These are phyloP conservation scores for Musa troglodytarum DNA, from an alignment of 176 grass and related monocot genomes.

Conservation along the genomic window DNA sequence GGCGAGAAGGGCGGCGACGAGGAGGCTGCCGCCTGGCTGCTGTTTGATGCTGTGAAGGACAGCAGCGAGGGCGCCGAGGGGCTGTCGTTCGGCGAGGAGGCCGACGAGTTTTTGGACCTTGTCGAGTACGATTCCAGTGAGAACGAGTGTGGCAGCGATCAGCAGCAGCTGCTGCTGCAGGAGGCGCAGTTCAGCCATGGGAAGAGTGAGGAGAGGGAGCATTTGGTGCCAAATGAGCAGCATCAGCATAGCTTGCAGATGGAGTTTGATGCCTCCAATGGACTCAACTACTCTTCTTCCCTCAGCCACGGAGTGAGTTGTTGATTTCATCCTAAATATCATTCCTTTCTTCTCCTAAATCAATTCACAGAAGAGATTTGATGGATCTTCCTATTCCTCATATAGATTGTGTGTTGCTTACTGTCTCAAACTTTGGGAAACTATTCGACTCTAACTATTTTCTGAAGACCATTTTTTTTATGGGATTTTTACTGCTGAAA, in stretches of 20 bases:
- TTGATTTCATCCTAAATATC: too few relatives aligned
- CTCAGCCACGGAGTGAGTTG: not conserved
- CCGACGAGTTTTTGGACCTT: slow-evolving; percentile 10
- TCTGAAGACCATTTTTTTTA: too few relatives aligned
- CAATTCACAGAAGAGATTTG: too few relatives aligned
- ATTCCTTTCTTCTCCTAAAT: too few relatives aligned
- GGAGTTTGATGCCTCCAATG: not conserved
- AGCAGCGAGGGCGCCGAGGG: not conserved
- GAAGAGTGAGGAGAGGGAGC: slow-evolving; percentile 2
- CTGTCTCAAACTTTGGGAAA: too few relatives aligned
- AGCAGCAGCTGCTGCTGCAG: not conserved
- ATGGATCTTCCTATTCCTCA: too few relatives aligned
- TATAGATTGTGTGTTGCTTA: too few relatives aligned
- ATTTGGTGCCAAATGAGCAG: slow-evolving; percentile 5
- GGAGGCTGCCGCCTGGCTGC: slow-evolving; percentile 14
- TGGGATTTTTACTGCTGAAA: too few relatives aligned
- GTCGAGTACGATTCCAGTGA: slow-evolving; percentile 11
- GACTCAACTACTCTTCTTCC: not conserved
- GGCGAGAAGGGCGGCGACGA: not conserved
- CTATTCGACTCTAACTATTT: too few relatives aligned
- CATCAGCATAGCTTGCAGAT: not conserved
- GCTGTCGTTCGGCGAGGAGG: not conserved
- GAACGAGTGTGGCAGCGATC: not conserved
- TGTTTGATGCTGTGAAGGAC: not conserved
- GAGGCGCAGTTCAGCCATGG: not conserved